These are phyloP conservation scores for Ophiocordyceps camponoti-leonardi DNA, from an alignment of 2,329 filamentous ascomycete genomes.

Conservation along the genomic window DNA sequence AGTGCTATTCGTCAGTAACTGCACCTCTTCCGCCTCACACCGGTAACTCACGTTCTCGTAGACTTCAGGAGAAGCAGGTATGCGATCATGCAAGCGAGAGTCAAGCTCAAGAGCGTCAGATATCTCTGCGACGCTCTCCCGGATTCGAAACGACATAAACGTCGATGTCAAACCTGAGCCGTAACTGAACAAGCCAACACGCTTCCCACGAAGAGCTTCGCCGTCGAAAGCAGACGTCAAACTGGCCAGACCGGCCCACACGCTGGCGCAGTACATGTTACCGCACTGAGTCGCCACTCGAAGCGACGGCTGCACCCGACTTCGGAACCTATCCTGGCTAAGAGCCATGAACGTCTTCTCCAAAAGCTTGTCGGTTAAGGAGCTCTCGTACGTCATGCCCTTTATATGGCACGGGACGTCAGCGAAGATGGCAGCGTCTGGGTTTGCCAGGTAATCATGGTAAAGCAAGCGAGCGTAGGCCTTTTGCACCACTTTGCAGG, in stretches of 20 bases:
- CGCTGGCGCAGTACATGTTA: constrained; percentile 52
- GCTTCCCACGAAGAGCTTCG: constrained; percentile 50
- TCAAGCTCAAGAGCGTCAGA: constrained; percentile 52
- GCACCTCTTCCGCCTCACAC: not conserved
- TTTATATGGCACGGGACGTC: constrained; percentile 62
- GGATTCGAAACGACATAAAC: constrained; percentile 58
- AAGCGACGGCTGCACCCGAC: constrained; percentile 56
- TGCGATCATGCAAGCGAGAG: constrained; percentile 47
- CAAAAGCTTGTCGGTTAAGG: constrained; percentile 62
- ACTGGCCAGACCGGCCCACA: constrained; percentile 61
- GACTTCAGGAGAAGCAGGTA: constrained; percentile 48
- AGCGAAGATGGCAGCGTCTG: constrained; percentile 48
- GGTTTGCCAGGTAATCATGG: constrained; percentile 65
- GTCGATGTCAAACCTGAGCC: constrained; percentile 57
- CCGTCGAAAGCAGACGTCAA: constrained; percentile 48
- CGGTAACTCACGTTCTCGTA: constrained; percentile 50
- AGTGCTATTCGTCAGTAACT: too few species aligned
- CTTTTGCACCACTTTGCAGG: constrained; percentile 76
- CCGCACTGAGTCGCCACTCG: constrained; percentile 63
- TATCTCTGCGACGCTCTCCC: constrained; percentile 52
- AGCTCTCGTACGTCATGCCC: constrained; percentile 64
- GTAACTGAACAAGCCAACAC: constrained; percentile 63
- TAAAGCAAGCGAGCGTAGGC: constrained; percentile 75
- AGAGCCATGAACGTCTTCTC: constrained; percentile 78
- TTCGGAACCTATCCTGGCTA: constrained; percentile 69